Evolutionary conservation across 805 yeast genomes (phyloP).

Genomic region (Suhomyces xylopsoci): DNA sequence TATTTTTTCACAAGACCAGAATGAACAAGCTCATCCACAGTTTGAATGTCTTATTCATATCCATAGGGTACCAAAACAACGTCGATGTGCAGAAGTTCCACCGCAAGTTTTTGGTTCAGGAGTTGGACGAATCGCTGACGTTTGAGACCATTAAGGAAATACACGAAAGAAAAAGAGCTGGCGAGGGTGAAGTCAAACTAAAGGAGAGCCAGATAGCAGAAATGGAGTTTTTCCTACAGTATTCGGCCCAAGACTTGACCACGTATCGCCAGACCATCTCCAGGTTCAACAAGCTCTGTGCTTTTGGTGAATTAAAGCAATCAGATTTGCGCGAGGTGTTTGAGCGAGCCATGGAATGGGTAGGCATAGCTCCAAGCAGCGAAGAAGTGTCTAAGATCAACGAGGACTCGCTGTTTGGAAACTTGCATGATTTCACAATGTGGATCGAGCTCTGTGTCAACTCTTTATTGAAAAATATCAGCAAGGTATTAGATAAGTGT

Average conservation of each 20-base stretch:
- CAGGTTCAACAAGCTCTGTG: slow-evolving; percentile 34
- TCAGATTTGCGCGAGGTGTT: slow-evolving; percentile 26
- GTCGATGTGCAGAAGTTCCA: slow-evolving; percentile 6
- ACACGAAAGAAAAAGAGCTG: slow-evolving; percentile 16
- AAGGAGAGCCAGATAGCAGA: slow-evolving; percentile 28
- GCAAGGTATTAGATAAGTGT: slow-evolving; percentile 20
- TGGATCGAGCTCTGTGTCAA: slow-evolving; percentile 24
- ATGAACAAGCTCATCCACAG: slow-evolving; percentile 47
- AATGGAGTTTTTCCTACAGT: slow-evolving; percentile 47
- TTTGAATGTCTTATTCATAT: slow-evolving; percentile 45
- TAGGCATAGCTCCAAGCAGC: not conserved
- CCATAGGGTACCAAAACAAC: slow-evolving; percentile 30
- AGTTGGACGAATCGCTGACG: slow-evolving; percentile 24
- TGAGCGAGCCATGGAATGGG: slow-evolving; percentile 13
- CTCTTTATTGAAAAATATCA: slow-evolving; percentile 24
- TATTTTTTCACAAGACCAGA: slow-evolving; percentile 41
- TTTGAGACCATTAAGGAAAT: slow-evolving; percentile 30
- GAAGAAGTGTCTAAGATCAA: not conserved
- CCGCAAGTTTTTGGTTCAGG: slow-evolving; percentile 6
- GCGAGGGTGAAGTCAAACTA: slow-evolving; percentile 22
- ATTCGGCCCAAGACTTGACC: slow-evolving; percentile 42
- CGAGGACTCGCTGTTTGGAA: slow-evolving; percentile 9
- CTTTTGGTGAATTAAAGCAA: slow-evolving; percentile 31
- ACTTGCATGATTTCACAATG: slow-evolving; percentile 13
- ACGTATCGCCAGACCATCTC: slow-evolving; percentile 25